Evolutionary conservation across 352 stramenopile species (phyloP), one percentile per base, ranked within the genome.

Genomic region (Peronosclerospora sorghi): DNA sequence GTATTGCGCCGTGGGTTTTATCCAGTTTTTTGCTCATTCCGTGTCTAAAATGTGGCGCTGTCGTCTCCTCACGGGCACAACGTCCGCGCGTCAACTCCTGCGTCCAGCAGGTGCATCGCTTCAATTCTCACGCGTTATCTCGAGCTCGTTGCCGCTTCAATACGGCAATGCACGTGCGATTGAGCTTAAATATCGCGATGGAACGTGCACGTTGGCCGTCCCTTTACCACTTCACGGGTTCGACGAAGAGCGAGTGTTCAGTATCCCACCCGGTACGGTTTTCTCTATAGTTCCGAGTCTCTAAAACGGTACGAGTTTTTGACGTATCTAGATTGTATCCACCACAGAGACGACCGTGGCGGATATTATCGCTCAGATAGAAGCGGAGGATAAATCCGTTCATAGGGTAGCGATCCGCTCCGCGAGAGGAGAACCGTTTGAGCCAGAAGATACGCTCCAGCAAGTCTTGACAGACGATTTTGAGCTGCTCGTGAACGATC

Each of bases 181-280:
- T 7, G 78, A 87, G 56, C 72, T 90, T 37, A 85, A 83, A 57
- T 90, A 90, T 38, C 67, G 74, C 42, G 73, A 90, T 38, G 78
- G 73, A 23, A 72, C 68, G 23, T 86, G 78, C 41, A 83, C 73
- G 14, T 46, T 90, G 24, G 74, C 78, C 28, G 65, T 90, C 38
- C 78, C 78, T 7, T 49, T 90, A 20, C 76, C 76, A n/a, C 65
- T 88, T n/a, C 79, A 48, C 21, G 76, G 73, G 9, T 85, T 83
- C 41, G 77, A 86, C 38, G 74, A 86, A 45, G 70, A 86, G 59
- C 65, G 77, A 13, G 77, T 86, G 17, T 87, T 87, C 51, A 86
- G 64, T 41, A 75, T 88, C 27, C 70, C 72, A 8, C 70, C 68
- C 32, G 74, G 70, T 82, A 53, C 20, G 1, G n/a, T 46, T 51